Conservation (phyloP, 495 filamentous ascomycete species). For the Annulohypoxylon stygium region DNA sequence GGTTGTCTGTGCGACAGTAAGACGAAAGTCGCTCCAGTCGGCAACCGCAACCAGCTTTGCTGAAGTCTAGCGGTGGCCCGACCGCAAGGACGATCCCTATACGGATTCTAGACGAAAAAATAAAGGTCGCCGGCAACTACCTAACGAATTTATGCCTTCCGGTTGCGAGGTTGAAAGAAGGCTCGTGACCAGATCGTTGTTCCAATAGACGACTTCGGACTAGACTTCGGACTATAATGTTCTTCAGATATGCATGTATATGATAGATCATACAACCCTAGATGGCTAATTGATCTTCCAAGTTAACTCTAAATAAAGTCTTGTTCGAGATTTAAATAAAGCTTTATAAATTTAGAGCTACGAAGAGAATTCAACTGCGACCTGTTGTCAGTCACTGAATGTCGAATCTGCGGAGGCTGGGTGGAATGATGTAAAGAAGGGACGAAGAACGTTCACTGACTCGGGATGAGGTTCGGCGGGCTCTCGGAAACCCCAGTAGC, state of each 20-base stretch:
- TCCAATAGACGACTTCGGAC: conserved; percentile 1
- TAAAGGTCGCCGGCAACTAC: conserved; percentile 14
- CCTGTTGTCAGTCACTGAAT: conserved; percentile 23
- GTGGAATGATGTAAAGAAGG: conserved; percentile 23
- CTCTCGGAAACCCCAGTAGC: conserved; percentile 30
- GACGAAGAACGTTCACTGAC: conserved; percentile 32
- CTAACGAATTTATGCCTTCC: conserved; percentile 7
- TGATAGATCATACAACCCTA: not conserved
- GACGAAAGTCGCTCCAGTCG: conserved; percentile 8
- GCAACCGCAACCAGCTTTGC: conserved; percentile 10
- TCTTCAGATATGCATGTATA: not conserved
- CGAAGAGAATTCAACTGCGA: conserved; percentile 24
- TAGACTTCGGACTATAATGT: not conserved
- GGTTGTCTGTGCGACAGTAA: conserved; percentile 15
- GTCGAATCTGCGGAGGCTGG: conserved; percentile 15
- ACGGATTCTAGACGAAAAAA: not conserved
- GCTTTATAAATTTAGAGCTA: not conserved
- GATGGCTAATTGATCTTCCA: not conserved
- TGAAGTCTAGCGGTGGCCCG: conserved; percentile 12
- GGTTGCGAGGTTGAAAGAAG: conserved; percentile 10
- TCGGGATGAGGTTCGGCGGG: conserved; percentile 39
- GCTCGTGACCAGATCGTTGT: conserved; percentile 10
- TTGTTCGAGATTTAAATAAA: not conserved
- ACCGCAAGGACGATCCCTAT: conserved; percentile 17
- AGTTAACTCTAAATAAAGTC: not conserved